These are phyloP conservation scores for Globisporangium cystogenes DNA, from an alignment of 352 stramenopile genomes.

Conservation along the genomic window DNA sequence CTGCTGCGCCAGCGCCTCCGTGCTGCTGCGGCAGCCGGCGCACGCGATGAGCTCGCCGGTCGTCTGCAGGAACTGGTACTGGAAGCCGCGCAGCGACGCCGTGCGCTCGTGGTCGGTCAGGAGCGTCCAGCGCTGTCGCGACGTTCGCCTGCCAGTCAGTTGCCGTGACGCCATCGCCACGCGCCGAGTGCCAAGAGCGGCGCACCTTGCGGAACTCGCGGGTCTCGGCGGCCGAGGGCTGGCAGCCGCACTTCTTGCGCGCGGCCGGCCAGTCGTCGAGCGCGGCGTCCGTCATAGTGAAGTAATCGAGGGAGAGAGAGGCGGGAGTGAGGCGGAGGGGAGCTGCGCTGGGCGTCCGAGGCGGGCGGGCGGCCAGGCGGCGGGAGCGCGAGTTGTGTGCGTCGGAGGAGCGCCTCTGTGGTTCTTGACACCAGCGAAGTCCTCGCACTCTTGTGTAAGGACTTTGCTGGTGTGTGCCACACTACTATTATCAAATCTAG, in stretches of 20 bases:
- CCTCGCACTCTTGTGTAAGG: no score
- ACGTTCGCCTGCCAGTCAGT: slow-evolving; percentile 4
- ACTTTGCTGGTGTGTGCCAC: no score
- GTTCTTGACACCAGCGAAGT: no score
- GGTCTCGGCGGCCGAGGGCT: slow-evolving; percentile 59
- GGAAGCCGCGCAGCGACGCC: slow-evolving; percentile 54
- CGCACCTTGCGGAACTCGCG: slow-evolving; percentile 81
- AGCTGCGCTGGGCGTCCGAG: no score
- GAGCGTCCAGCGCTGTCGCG: slow-evolving; percentile 60
- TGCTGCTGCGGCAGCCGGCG: slow-evolving; percentile 71
- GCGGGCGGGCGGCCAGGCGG: no score
- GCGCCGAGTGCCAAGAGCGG: no score
- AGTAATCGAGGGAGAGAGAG: neutral
- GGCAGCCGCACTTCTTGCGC: slow-evolving; percentile 36
- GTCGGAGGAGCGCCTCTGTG: no score
- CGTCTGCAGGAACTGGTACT: slow-evolving; percentile 68
- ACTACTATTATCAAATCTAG: no score
- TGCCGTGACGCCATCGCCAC: slow-evolving; percentile 12
- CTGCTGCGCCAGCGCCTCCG: slow-evolving; percentile 71
- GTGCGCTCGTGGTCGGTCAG: slow-evolving; percentile 74
- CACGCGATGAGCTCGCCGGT: slow-evolving; percentile 68
- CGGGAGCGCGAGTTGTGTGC: no score
- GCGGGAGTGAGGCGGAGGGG: neutral
- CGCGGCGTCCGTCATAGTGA: neutral
- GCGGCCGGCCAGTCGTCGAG: slow-evolving; percentile 4